These are phyloP conservation scores for Russula virescens DNA, from an alignment of 768 basidiomycete genomes.

Conservation along the genomic window DNA sequence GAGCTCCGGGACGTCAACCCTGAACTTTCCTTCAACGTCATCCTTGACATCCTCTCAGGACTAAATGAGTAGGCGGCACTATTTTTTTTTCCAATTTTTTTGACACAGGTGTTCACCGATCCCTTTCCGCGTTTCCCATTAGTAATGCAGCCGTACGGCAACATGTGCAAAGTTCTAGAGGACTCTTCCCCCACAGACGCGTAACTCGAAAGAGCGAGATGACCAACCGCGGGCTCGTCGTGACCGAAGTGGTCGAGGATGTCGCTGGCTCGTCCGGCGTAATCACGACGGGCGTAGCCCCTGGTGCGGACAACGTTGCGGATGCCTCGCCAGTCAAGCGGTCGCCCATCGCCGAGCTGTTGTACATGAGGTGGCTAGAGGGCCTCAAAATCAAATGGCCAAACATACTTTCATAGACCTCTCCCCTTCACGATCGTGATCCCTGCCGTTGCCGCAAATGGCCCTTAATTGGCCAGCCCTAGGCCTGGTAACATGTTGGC, in stretches of 20 bases:
- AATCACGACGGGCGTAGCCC: constrained; percentile 33
- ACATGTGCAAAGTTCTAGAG: constrained; percentile 74
- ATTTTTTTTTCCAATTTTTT: background rate
- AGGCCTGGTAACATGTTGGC: too few species aligned
- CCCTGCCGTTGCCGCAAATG: background rate
- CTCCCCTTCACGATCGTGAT: background rate
- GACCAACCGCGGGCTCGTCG: constrained; percentile 77
- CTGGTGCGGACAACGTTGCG: constrained; percentile 31
- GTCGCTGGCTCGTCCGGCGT: constrained; percentile 5
- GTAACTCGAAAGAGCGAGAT: constrained; percentile 77
- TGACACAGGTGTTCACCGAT: background rate
- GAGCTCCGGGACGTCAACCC: constrained; percentile 82
- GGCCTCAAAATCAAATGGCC: constrained; percentile 91
- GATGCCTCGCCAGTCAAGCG: constrained; percentile 41
- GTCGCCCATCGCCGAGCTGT: constrained; percentile 89
- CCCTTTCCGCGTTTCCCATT: constrained; percentile 4
- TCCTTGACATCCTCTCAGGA: constrained; percentile 84
- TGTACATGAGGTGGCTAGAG: constrained; percentile 97
- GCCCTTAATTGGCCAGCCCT: background rate
- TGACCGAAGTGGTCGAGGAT: constrained; percentile 77
- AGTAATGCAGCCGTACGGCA: constrained; percentile 77
- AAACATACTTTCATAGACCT: constrained; percentile 41
- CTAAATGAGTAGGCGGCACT: constrained; percentile 74
- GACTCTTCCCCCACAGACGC: constrained; percentile 75
- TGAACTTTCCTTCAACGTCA: constrained; percentile 77